Conservation (phyloP, 768 basidiomycete species). For the Auriculariales sp. region DNA sequence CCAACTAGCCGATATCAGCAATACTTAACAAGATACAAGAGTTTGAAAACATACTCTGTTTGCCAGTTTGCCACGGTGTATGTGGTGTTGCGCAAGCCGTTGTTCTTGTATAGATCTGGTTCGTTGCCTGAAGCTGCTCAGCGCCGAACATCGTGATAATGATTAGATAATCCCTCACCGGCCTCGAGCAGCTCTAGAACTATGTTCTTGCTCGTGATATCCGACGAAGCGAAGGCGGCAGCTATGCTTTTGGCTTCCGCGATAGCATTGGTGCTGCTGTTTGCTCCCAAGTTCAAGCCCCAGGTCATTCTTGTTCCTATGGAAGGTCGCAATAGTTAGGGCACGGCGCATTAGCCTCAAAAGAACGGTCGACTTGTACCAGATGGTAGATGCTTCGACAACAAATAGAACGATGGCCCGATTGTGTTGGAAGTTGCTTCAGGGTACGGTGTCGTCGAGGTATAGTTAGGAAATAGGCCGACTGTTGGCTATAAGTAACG, state of each 20-base stretch:
- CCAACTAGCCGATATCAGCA: neutral
- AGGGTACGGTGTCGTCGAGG: constrained; percentile 32
- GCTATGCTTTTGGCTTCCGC: constrained; percentile 25
- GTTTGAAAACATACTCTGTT: constrained; percentile 23
- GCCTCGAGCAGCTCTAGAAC: constrained; percentile 38
- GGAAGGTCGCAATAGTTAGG: neutral
- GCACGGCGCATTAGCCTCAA: too few species aligned
- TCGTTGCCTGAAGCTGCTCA: constrained; percentile 21
- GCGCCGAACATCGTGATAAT: neutral
- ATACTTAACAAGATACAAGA: neutral
- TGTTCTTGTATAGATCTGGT: constrained; percentile 36
- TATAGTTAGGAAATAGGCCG: constrained; percentile 34
- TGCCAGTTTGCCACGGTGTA: constrained; percentile 31
- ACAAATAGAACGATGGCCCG: constrained; percentile 18
- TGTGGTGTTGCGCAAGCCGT: constrained; percentile 23
- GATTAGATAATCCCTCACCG: neutral
- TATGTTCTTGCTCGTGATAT: constrained; percentile 26
- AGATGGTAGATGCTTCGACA: constrained; percentile 13
- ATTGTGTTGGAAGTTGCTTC: constrained; percentile 18
- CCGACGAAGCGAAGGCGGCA: constrained; percentile 26
- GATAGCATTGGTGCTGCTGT: constrained; percentile 35
- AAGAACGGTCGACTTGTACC: neutral
- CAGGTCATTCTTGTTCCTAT: constrained; percentile 44
- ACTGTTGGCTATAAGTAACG: constrained; percentile 25
- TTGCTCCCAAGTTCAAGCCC: constrained; percentile 49